These are phyloP conservation scores for Solanum ossicruentum DNA, from an alignment of 257 asterid genomes.

Conservation along the genomic window DNA sequence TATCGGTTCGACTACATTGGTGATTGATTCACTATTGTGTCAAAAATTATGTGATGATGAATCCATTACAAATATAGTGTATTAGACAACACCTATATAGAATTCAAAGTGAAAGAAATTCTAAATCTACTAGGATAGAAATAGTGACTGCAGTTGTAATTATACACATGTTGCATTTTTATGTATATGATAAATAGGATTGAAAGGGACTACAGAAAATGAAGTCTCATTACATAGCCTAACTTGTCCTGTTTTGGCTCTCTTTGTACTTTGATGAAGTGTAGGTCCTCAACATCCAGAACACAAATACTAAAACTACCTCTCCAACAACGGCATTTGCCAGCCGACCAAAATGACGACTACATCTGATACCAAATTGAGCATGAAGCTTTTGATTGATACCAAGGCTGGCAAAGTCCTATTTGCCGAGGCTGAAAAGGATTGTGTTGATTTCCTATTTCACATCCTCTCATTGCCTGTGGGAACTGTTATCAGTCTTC, in stretches of 20 bases:
- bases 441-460: conserved; percentile 28
- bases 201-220: background rate
- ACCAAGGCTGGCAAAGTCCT: conserved; percentile 6
- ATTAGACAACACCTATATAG: background rate
- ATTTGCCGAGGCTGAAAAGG: conserved; percentile 29
- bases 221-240: background rate
- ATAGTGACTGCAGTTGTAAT: background rate
- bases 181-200: background rate
- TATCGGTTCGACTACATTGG: background rate
- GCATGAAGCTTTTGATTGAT: conserved; percentile 33
- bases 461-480: conserved; percentile 16
- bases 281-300: background rate
- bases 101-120: background rate
- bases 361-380: background rate
- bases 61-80: background rate
- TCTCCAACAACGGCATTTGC: background rate
- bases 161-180: background rate
- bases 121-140: background rate
- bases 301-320: background rate
- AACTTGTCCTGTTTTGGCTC: background rate
- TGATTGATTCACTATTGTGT: background rate
- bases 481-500: conserved; percentile 4
- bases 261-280: background rate
- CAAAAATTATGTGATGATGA: background rate
- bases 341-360: background rate